phyloP scores from a whole-genome alignment of 352 stramenopile species.

The Sclerospora graminicola region DNA sequence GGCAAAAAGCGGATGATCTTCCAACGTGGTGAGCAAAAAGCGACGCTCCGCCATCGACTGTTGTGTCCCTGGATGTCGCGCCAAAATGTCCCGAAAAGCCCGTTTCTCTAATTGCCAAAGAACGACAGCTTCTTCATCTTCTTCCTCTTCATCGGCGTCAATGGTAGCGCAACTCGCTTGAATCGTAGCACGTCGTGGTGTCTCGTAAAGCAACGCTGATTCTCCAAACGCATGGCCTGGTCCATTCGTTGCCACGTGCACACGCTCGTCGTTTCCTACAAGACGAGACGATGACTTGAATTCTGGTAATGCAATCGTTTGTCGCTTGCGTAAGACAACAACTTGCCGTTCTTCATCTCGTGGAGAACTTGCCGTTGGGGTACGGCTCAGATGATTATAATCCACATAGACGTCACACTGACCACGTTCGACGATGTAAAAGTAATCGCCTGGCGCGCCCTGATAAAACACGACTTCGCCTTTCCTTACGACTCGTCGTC shows the following conservation, averaged over 20 bases:
- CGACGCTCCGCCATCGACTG: constrained; percentile 68
- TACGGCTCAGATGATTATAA: constrained; percentile 58
- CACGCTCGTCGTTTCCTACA: constrained; percentile 49
- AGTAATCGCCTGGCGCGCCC: constrained; percentile 58
- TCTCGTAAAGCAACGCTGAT: constrained; percentile 80
- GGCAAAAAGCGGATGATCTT: constrained; percentile 67
- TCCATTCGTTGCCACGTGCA: constrained; percentile 74
- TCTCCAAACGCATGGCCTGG: constrained; percentile 71
- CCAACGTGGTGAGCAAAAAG: constrained; percentile 59
- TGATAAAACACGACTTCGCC: constrained; percentile 84
- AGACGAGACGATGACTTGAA: constrained; percentile 55
- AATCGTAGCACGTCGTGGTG: constrained; percentile 65
- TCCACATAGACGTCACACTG: constrained; percentile 80
- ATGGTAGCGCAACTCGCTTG: constrained; percentile 15
- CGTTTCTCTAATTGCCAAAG: constrained; percentile 71
- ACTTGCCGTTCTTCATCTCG: constrained; percentile 3
- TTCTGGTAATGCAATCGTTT: constrained; percentile 59
- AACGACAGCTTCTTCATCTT: constrained; percentile 30
- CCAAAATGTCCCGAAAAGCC: constrained; percentile 47
- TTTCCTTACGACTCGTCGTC: constrained; percentile 34
- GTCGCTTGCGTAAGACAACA: constrained; percentile 40
- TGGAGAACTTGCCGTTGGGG: constrained; percentile 18
- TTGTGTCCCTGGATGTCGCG: constrained; percentile 52
- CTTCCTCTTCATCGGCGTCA: constrained; percentile 3
- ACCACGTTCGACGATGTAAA: constrained; percentile 71